phyloP scores from a whole-genome alignment of 78 protist species.

The Dictyostelium intermedium region DNA sequence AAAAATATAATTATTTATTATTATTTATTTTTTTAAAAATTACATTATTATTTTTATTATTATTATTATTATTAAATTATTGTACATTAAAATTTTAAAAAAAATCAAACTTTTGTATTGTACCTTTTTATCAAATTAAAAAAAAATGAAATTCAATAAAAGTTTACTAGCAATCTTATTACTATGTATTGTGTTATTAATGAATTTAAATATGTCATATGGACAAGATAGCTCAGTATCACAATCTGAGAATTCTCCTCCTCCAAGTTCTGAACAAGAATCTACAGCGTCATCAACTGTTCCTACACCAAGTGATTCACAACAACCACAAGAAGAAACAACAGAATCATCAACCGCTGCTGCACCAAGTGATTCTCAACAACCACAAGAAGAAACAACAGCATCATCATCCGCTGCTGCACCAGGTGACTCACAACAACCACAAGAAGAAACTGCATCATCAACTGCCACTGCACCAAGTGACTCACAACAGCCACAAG shows the following conservation, averaged over 20 bases:
- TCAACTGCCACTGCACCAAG: not conserved
- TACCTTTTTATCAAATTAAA: not conserved
- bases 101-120: not conserved
- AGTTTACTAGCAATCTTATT: not conserved
- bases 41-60: not conserved
- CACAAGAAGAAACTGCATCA: not conserved
- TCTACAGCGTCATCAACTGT: not conserved
- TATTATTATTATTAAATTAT: not conserved
- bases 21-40: not conserved
- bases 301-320: not conserved
- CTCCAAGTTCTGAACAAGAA: not conserved
- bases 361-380: not conserved
- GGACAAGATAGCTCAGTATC: not conserved
- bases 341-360: not conserved
- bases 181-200: not conserved
- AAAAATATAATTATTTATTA: not conserved
- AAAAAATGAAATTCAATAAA: constrained; percentile 10
- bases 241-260: not conserved
- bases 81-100: not conserved
- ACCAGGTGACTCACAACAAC: no score
- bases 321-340: not conserved
- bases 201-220: not conserved
- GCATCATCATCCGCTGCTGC: not conserved
- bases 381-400: not conserved
- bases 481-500: not conserved